Percentiles rank a stretch among this genome's conserved stretches.
These are phyloP conservation scores for Oryza coarctata DNA, from an alignment of 176 grass and related monocot genomes.

Conservation along the genomic window DNA sequence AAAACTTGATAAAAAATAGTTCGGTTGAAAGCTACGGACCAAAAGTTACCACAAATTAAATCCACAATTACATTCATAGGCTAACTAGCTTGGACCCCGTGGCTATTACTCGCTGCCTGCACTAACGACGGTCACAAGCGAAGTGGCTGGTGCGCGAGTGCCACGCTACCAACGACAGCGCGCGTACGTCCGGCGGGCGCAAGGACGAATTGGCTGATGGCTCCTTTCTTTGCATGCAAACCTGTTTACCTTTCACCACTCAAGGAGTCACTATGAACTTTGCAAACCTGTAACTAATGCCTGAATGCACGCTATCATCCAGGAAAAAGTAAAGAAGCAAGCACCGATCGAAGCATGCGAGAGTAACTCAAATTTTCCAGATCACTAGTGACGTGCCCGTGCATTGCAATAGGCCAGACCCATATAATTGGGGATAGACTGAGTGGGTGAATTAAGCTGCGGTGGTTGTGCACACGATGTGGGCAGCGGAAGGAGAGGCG, in stretches of 20 bases:
- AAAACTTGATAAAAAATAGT: conserved; percentile 14
- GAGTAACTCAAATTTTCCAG: too few relatives aligned
- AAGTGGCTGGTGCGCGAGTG: conserved; percentile 10
- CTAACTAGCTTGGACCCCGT: neutral
- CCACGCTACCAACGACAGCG: neutral
- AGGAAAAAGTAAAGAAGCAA: neutral
- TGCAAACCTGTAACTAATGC: neutral
- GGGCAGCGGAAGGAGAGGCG: too few relatives aligned
- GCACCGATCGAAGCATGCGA: too few relatives aligned
- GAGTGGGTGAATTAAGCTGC: too few relatives aligned
- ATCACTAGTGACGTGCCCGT: too few relatives aligned
- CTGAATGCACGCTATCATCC: neutral
- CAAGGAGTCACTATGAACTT: neutral
- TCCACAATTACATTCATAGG: neutral
- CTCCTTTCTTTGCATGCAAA: neutral
- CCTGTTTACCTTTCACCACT: neutral
- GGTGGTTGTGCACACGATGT: too few relatives aligned
- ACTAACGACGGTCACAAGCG: neutral
- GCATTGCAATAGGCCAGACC: too few relatives aligned
- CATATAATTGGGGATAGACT: too few relatives aligned
- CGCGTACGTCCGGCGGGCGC: neutral
- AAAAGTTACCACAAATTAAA: neutral
- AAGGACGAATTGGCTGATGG: neutral
- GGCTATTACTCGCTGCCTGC: neutral
- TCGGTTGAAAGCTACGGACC: neutral